A percentile compares a stretch with the other conserved stretches of the same genome.
Conservation (phyloP, 768 basidiomycete species). For the Hysterangium stoloniferum region DNA sequence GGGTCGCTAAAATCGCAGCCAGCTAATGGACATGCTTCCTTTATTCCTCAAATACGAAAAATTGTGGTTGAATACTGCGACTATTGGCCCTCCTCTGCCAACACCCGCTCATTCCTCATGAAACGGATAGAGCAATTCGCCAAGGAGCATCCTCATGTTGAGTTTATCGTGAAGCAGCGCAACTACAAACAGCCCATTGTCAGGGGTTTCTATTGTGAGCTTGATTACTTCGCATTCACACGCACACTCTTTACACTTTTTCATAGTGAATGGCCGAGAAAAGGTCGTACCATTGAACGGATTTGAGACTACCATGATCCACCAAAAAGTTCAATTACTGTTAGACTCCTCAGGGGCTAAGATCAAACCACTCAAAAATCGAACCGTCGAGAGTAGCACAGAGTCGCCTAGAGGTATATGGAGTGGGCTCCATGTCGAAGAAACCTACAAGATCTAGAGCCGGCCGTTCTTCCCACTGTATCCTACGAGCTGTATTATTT, state of each 20-base stretch:
- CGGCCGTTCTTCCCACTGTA: too few species aligned
- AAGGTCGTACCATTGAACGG: slow-evolving; percentile 80
- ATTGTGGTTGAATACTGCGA: slow-evolving; percentile 88
- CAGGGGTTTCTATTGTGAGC: slow-evolving; percentile 75
- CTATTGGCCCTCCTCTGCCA: slow-evolving; percentile 66
- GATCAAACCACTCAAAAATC: slow-evolving; percentile 68
- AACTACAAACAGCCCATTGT: slow-evolving; percentile 71
- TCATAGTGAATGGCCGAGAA: slow-evolving; percentile 76
- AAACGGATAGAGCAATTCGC: slow-evolving; percentile 60
- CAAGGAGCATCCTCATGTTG: slow-evolving; percentile 69
- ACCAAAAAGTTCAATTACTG: slow-evolving; percentile 72
- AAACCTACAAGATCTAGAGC: slow-evolving; percentile 48
- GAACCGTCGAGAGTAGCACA: slow-evolving; percentile 68
- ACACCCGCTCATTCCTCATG: slow-evolving; percentile 61
- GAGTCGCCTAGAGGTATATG: slow-evolving; percentile 84
- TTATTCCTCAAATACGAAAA: slow-evolving; percentile 74
- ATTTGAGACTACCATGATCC: slow-evolving; percentile 65
- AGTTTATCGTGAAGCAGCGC: slow-evolving; percentile 74
- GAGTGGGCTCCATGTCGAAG: slow-evolving; percentile 79
- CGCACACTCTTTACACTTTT: slow-evolving; percentile 14
- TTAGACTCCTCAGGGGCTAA: slow-evolving; percentile 84
- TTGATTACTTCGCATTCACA: slow-evolving; percentile 3
- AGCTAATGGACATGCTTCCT: slow-evolving; percentile 67
- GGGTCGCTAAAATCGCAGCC: slow-evolving; percentile 48
- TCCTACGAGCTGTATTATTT: too few species aligned